Base-by-base conservation (phyloP, 2,329 filamentous ascomycete species). In the Blastomyces gilchristii region DNA sequence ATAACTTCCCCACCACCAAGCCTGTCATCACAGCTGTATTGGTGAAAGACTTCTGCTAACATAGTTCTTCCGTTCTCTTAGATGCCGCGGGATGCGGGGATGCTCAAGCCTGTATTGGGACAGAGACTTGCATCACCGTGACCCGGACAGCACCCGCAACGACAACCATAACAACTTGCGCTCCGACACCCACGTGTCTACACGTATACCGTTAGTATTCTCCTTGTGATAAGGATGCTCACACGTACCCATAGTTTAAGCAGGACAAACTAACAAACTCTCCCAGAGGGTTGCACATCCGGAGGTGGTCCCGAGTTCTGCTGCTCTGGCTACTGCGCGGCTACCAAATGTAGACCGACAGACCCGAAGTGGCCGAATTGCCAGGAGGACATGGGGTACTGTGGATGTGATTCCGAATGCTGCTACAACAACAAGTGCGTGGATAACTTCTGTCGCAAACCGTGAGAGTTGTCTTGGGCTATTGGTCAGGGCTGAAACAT, bases 291-390 rank as follows among this genome's bases (percentile, higher is more conserved):
- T 16, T 59, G 58, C 49, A n/a, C 43, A 16, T 59, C 58, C 11
- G 58, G 58, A 16, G 58, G 58, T 34, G 58, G 58, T 25, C 4
- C 22, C 25, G 41, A 18, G 16, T 34, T 59, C 34, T 59, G 58
- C 43, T 59, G 58, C 28, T 59, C 58, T 31, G n/a, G 22, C 8
- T 59, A 59, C 58, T 59, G 58, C 18, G 58, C 58, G 22, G 58
- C 58, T 37, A 59, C 58, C 58, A 59, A 59, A n/a, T 59, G 58
- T 43, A 47, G 58, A 37, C 43, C 43, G 12, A 59, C 58, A 18
- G 58, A 59, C 31, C 58, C 58, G 41, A 59, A 59, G 58, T 59
- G 58, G 58, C 58, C 58, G 34, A 37, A 49, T n/a, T 59, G 58
- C 43, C 41, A 59, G 28, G 58, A 59, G 28, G 58, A 59, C 43